phyloP scores from a whole-genome alignment of 805 yeast genomes.

The Phaffomyces antillensis region DNA sequence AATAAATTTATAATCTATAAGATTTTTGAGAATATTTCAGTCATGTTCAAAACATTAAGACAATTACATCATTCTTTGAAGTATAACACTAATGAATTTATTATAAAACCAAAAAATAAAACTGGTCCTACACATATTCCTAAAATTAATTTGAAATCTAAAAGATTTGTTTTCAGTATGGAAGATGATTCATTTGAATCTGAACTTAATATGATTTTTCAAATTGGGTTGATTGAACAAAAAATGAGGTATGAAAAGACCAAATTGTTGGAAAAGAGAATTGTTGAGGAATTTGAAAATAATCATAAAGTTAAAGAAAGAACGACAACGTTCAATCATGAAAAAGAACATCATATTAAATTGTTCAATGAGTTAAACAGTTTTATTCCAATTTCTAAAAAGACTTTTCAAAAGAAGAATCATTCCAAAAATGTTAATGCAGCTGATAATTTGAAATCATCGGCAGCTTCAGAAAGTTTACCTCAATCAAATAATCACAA shows the following conservation, averaged over 20 bases:
- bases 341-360: constrained; percentile 3
- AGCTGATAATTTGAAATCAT: background rate
- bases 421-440: background rate
- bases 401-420: constrained; percentile 1
- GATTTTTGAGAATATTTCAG: constrained; percentile 72
- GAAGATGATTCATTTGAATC: constrained; percentile 91
- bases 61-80: constrained; percentile 50
- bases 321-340: constrained; percentile 9
- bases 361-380: constrained; percentile 3
- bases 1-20: constrained; percentile 67
- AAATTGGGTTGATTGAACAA: constrained; percentile 64
- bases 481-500: background rate
- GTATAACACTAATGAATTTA: constrained; percentile 30
- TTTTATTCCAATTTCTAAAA: constrained; percentile 6
- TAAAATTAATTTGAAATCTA: constrained; percentile 45
- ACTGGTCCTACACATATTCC: constrained; percentile 45
- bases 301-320: constrained; percentile 1
- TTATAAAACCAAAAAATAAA: constrained; percentile 32
- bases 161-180: constrained; percentile 51
- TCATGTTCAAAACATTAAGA: constrained; percentile 55
- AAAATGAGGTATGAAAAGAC: constrained; percentile 47
- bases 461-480: constrained; percentile 1
- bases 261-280: constrained; percentile 31
- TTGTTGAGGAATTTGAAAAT: constrained; percentile 15
- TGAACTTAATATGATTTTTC: constrained; percentile 55